Evolutionary conservation across 257 asterid species (phyloP), one percentile per base, ranked within the genome.

Genomic region (Salvia hispanica): DNA sequence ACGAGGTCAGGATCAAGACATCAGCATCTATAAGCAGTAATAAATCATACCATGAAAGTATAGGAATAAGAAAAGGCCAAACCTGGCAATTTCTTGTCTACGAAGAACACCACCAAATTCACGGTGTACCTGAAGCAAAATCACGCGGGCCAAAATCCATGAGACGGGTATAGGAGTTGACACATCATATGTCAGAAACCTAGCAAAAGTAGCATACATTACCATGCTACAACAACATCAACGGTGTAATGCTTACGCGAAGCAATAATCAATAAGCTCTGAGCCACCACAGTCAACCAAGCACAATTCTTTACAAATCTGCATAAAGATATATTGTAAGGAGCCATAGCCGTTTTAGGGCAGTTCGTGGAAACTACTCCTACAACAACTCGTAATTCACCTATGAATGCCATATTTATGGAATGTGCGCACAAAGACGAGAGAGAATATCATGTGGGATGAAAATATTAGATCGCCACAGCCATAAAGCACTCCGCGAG

Each of bases 401-500:
- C 96, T 91, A 69, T 64, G 80, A 14, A 88, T 77, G 51, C 98
- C 96, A 52, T 94, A 87, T 78, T 91, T 94, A 39, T 89, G 75
- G 77, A 84, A 94, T 4, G 96, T 91, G 42, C 91, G 82, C 59
- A 91, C 93, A 75, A 94, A 94, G 66, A 89, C 96, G 7, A 94
- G 87, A 47, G 98, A 91, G 84, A 91, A 94, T 77, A 94, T 94
- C 99, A 94, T 87, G 80, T 94, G 99, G 55, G 99, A 94, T n/a
- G 99, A 94, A 78, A 94, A 94, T 79, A 94, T 94, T 79, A 94
- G 81, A 86, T 94, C 99, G n/a, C 99, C 99, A 64, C 99, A 94
- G 25, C 99, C 99, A 54, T 85, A 94, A 62, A 91, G 90, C 77
- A 86, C 83, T 11, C 98, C 96, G 59, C 81, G 73, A 56, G 92